phyloP scores from a whole-genome alignment of 169 alveolate species.

The Eimeria acervulina region DNA sequence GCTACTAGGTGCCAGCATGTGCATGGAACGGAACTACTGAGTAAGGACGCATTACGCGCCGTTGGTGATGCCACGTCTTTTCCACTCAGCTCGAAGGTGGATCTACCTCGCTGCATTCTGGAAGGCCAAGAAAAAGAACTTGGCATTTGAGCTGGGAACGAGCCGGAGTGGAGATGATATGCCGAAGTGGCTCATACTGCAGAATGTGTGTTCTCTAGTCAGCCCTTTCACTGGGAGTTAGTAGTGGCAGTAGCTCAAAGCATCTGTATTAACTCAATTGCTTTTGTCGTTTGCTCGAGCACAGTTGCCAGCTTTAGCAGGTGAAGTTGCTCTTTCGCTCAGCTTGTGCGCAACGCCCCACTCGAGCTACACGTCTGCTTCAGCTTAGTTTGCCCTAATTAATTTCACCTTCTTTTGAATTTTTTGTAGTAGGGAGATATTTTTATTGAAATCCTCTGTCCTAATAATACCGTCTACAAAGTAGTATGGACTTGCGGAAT shows the following conservation, averaged over 20 bases:
- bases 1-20: neutral
- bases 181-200: neutral
- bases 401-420: too few species aligned
- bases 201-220: neutral
- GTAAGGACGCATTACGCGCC: neutral
- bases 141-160: neutral
- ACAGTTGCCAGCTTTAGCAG: neutral
- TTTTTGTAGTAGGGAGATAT: too few species aligned
- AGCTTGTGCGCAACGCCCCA: neutral
- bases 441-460: too few species aligned
- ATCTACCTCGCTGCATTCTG: too few species aligned
- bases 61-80: neutral
- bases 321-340: neutral
- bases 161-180: neutral
- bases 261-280: neutral
- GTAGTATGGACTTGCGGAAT: neutral
- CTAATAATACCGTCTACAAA: neutral
- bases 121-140: neutral
- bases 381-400: too few species aligned
- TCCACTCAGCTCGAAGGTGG: neutral
- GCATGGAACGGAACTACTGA: neutral
- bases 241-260: neutral
- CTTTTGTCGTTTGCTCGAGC: neutral
- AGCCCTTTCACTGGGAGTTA: neutral
- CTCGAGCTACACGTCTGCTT: neutral